Evolutionary conservation across 2,329 filamentous ascomycete genomes (phyloP).

Genomic region (Microthyrium microscopicum): DNA sequence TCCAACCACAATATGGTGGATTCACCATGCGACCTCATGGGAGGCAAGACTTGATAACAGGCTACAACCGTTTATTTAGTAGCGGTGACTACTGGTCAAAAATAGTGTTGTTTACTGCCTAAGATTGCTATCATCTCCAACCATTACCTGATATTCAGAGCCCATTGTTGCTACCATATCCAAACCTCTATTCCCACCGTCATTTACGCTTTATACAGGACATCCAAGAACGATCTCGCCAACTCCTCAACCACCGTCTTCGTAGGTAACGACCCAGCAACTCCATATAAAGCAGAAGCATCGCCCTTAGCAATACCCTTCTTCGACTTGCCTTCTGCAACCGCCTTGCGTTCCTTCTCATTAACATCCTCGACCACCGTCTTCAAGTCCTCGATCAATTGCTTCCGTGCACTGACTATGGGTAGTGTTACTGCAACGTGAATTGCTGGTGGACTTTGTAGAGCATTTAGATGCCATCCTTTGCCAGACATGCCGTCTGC

Average conservation of each 20-base stretch:
- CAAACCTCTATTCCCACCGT: neutral
- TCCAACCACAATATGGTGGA: too few species aligned
- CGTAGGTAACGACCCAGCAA: slow-evolving; percentile 86
- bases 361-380: slow-evolving; percentile 50
- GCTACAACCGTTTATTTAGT: too few species aligned
- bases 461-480: slow-evolving; percentile 91
- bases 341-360: slow-evolving; percentile 60
- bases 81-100: too few species aligned
- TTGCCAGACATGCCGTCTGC: slow-evolving; percentile 70
- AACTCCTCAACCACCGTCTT: slow-evolving; percentile 88
- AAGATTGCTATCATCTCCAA: too few species aligned
- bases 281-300: slow-evolving; percentile 79
- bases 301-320: slow-evolving; percentile 50
- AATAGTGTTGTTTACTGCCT: too few species aligned
- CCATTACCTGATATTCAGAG: neutral
- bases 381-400: slow-evolving; percentile 53
- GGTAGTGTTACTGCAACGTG: slow-evolving; percentile 89
- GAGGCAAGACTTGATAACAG: too few species aligned
- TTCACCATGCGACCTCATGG: too few species aligned
- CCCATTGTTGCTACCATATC: neutral
- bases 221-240: slow-evolving; percentile 80
- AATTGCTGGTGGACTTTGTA: slow-evolving; percentile 82
- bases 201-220: slow-evolving; percentile 76
- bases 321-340: slow-evolving; percentile 48
- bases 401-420: slow-evolving; percentile 64